Conservation (phyloP, 768 basidiomycete species). For the Xerocomus potaroensis region DNA sequence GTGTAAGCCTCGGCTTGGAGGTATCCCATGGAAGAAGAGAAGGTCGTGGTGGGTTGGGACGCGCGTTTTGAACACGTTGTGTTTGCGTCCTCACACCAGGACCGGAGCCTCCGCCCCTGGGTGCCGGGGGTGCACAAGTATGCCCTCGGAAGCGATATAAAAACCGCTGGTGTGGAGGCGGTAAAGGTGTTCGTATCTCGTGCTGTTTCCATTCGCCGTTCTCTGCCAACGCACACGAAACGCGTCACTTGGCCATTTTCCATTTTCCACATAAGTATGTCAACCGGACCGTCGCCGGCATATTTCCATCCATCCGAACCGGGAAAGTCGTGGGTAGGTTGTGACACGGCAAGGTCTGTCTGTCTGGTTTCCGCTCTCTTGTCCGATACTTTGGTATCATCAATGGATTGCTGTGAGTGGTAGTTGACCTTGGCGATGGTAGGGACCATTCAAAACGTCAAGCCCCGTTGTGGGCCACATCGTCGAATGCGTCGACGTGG, state of each 20-base stretch:
- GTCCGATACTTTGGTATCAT: background rate
- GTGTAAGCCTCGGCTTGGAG: too few species aligned
- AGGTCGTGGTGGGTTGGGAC: too few species aligned
- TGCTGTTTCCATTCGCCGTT: background rate
- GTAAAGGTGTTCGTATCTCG: too few species aligned
- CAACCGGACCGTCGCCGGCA: background rate
- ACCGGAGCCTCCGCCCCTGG: too few species aligned
- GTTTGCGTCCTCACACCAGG: too few species aligned
- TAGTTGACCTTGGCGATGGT: background rate
- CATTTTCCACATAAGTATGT: too few species aligned
- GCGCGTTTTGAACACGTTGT: too few species aligned
- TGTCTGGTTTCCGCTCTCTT: background rate
- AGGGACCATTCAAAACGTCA: conserved; percentile 4
- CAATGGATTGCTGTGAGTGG: background rate
- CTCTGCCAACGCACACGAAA: background rate
- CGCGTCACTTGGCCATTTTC: too few species aligned
- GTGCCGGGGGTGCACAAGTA: too few species aligned
- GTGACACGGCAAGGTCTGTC: conserved; percentile 5
- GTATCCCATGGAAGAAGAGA: too few species aligned
- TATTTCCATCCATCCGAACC: background rate
- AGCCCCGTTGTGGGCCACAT: conserved; percentile 1
- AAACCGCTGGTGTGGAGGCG: too few species aligned
- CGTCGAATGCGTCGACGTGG: background rate
- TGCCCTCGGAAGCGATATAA: too few species aligned
- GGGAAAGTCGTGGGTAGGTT: background rate